A percentile compares a stretch with the other conserved stretches of the same genome.
Evolutionary conservation across 805 yeast genomes (phyloP).

Genomic region (Cyberlindnera bimundalis): DNA sequence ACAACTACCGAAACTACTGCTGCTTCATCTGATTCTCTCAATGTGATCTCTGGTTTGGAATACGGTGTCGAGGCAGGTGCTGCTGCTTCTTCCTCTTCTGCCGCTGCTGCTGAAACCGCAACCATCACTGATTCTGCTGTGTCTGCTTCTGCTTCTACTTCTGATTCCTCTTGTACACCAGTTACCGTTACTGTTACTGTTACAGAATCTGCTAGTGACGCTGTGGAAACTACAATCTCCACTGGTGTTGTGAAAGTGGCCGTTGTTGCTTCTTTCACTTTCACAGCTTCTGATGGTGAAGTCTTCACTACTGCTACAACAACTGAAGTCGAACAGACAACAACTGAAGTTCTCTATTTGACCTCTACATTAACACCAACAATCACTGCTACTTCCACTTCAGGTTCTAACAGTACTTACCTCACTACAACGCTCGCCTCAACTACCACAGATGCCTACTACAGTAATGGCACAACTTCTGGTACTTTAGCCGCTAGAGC

Average conservation of each 20-base stretch:
- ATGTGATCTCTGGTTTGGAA: conserved; percentile 1
- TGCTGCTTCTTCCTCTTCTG: conserved; percentile 1
- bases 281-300: conserved; percentile 26
- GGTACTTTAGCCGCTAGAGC: conserved; percentile 13
- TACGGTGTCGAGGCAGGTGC: conserved; percentile 8
- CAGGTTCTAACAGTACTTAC: conserved; percentile 5
- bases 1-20: conserved; percentile 22
- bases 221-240: conserved; percentile 15
- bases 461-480: conserved; percentile 16
- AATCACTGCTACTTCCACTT: conserved; percentile 2
- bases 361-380: conserved; percentile 20
- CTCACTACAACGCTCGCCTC: conserved; percentile 10
- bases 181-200: conserved; percentile 25
- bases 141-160: conserved; percentile 1
- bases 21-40: neutral
- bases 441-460: conserved; percentile 15
- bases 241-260: conserved; percentile 18
- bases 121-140: conserved; percentile 4
- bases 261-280: conserved; percentile 25
- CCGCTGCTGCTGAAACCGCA: conserved; percentile 1
- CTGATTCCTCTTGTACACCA: conserved; percentile 1
- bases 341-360: conserved; percentile 18
- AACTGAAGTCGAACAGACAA: conserved; percentile 26
- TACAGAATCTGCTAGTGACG: conserved; percentile 22
- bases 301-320: conserved; percentile 23